These are phyloP conservation scores for Dioscorea cayenensis DNA, from an alignment of 116 monocot genomes.

Conservation along the genomic window DNA sequence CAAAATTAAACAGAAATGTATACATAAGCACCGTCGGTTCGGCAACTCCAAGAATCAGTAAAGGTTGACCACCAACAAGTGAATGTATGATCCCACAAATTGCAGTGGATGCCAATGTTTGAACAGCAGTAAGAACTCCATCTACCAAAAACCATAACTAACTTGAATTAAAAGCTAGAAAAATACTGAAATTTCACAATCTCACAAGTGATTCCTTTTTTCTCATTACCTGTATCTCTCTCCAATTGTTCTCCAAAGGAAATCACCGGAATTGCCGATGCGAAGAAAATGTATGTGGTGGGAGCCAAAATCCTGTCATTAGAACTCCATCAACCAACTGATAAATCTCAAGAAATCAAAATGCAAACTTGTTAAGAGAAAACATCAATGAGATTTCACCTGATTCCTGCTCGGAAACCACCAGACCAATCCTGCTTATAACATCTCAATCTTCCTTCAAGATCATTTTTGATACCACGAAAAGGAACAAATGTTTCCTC, in stretches of 20 bases:
- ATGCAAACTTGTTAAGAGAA: not conserved
- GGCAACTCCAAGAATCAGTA: slow-evolving; percentile 71
- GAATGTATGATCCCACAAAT: slow-evolving; percentile 73
- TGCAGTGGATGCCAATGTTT: slow-evolving; percentile 69
- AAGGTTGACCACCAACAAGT: slow-evolving; percentile 59
- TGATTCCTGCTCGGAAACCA: slow-evolving; percentile 54
- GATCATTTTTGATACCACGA: slow-evolving; percentile 63
- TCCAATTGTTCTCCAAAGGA: slow-evolving; percentile 81
- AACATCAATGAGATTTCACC: slow-evolving; percentile 19
- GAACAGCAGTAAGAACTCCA: slow-evolving; percentile 63
- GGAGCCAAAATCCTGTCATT: slow-evolving; percentile 65
- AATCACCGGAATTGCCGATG: slow-evolving; percentile 79
- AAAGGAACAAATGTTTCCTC: slow-evolving; percentile 74
- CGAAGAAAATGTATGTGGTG: slow-evolving; percentile 78
- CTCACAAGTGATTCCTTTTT: not conserved
- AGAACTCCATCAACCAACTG: not conserved
- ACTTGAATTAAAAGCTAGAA: not conserved
- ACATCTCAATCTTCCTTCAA: slow-evolving; percentile 48
- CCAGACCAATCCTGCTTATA: slow-evolving; percentile 82
- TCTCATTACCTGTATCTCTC: slow-evolving; percentile 47
- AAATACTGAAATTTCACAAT: not conserved
- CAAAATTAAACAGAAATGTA: slow-evolving; percentile 78
- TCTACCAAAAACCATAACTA: slow-evolving; percentile 22
- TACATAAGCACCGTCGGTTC: slow-evolving; percentile 85
- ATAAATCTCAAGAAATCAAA: not conserved